Evolutionary conservation across 73 alveolate genomes (phyloP).

Genomic region (Breviolum minutum): DNA sequence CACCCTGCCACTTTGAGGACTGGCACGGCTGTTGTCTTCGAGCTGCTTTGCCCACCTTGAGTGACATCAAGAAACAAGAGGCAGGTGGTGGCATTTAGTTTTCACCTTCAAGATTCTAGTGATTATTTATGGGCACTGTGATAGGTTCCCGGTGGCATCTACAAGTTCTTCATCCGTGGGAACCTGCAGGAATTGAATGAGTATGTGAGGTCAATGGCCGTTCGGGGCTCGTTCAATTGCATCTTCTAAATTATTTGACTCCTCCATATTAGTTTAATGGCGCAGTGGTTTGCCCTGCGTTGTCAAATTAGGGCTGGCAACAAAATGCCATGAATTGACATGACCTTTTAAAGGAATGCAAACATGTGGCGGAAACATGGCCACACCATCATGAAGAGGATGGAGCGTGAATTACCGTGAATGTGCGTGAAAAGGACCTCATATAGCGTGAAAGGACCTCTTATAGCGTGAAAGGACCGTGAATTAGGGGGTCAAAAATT

Average conservation of each 20-base stretch:
- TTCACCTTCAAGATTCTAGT: background rate
- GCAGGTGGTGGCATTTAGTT: background rate
- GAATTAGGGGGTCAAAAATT: background rate
- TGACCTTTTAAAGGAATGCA: too few species aligned
- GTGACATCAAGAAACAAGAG: too few species aligned
- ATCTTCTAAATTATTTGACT: background rate
- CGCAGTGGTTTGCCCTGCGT: too few species aligned
- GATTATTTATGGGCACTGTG: background rate
- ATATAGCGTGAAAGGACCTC: conserved; percentile 28
- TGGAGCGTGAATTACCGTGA: conserved; percentile 30
- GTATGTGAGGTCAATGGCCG: background rate
- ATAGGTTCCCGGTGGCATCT: background rate
- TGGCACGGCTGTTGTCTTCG: background rate
- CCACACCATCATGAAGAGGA: too few species aligned
- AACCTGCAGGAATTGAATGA: background rate
- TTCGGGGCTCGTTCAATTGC: background rate
- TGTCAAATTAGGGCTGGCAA: too few species aligned
- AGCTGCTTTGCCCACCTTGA: background rate
- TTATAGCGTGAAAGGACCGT: conserved; percentile 32
- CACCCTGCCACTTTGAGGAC: too few species aligned
- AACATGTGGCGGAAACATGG: too few species aligned
- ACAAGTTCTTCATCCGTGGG: background rate
- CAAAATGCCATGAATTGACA: too few species aligned
- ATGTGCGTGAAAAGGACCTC: conserved; percentile 38
- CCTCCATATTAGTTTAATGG: too few species aligned